Percentiles rank a stretch among this genome's conserved stretches.
Conservation (phyloP, 495 filamentous ascomycete species). For the Neurospora cerealis region DNA sequence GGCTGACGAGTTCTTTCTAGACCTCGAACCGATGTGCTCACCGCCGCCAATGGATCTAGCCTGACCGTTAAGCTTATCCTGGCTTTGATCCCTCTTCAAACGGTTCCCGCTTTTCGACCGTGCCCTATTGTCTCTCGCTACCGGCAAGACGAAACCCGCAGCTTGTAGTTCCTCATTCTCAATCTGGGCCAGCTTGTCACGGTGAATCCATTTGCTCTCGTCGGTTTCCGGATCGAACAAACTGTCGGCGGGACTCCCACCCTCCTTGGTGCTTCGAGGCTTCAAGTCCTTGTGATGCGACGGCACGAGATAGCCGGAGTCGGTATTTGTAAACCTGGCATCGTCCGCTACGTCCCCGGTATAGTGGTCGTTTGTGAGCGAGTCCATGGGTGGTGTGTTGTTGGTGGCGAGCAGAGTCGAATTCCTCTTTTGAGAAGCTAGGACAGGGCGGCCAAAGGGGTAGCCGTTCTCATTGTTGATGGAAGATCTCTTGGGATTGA, state of each 20-base stretch:
- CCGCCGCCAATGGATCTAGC: conserved; percentile 13
- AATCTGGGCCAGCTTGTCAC: conserved; percentile 89
- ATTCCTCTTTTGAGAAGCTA: conserved; percentile 26
- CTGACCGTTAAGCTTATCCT: conserved; percentile 19
- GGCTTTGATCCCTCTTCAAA: conserved; percentile 36
- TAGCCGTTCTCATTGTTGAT: conserved; percentile 9
- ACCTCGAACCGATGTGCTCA: conserved; percentile 21
- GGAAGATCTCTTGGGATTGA: conserved; percentile 10
- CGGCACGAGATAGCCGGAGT: conserved; percentile 9
- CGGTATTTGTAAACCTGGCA: conserved; percentile 9
- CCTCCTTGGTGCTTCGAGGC: conserved; percentile 41
- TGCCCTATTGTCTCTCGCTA: conserved; percentile 34
- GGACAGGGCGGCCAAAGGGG: conserved; percentile 7
- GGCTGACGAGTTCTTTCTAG: conserved; percentile 38
- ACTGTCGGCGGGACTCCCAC: conserved; percentile 47
- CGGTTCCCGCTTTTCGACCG: conserved; percentile 37
- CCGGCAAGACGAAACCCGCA: conserved; percentile 65
- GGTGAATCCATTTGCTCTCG: conserved; percentile 72
- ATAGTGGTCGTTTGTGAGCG: conserved; percentile 6
- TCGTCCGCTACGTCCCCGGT: conserved; percentile 9
- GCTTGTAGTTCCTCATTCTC: conserved; percentile 88
- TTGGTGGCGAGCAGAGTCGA: conserved; percentile 8
- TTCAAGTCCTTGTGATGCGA: conserved; percentile 25
- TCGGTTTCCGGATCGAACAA: conserved; percentile 44
- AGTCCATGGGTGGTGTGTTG: conserved; percentile 3